Evolutionary conservation across 148 eudicot species (phyloP).

Genomic region (Gaultheria prostrata): DNA sequence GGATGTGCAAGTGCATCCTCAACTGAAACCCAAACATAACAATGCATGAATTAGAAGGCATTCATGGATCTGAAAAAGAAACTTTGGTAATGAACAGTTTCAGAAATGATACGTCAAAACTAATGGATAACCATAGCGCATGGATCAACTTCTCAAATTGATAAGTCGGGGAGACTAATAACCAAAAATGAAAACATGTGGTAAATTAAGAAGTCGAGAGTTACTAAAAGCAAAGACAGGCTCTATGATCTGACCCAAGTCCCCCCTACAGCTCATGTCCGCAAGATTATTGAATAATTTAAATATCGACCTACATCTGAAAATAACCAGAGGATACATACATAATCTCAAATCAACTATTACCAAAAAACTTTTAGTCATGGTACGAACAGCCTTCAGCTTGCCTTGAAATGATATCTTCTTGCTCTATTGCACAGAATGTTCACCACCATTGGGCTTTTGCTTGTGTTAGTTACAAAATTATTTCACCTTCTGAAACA

Average conservation of each 20-base stretch:
- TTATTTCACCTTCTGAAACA: not conserved
- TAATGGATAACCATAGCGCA: not conserved
- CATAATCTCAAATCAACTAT: not conserved
- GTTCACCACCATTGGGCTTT: not conserved
- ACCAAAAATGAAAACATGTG: not conserved
- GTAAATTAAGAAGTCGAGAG: not conserved
- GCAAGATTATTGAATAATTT: not conserved
- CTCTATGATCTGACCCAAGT: not conserved
- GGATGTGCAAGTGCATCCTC: slow-evolving; percentile 94
- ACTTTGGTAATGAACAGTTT: not conserved
- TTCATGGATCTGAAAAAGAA: not conserved
- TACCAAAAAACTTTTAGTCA: not conserved
- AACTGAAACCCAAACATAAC: slow-evolving; percentile 42
- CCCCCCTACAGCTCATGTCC: not conserved
- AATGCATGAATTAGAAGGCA: not conserved
- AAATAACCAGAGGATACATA: not conserved
- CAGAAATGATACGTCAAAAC: not conserved
- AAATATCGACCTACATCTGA: not conserved
- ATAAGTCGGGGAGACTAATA: not conserved
- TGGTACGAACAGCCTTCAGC: not conserved
- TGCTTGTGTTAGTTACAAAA: not conserved
- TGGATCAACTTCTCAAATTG: not conserved
- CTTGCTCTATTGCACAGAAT: not conserved
- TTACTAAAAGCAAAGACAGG: not conserved
- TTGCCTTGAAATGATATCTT: not conserved